Base-by-base conservation (phyloP, 2,329 filamentous ascomycete species). In the Paecilomyces fulvus region DNA sequence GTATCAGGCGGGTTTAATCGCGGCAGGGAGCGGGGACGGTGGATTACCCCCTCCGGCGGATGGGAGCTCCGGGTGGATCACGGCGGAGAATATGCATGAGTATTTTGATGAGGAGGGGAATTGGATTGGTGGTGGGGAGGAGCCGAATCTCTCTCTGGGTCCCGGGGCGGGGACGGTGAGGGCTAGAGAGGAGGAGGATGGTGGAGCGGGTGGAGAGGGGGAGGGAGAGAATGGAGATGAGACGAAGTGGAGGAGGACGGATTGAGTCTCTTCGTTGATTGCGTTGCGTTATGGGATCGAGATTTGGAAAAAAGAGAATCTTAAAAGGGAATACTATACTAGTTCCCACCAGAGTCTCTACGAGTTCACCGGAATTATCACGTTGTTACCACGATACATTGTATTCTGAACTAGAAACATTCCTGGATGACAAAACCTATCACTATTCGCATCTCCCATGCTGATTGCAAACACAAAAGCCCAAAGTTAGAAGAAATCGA, bases 41-140 rank as follows among this genome's bases (percentile, higher is more conserved):
- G 75, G 70, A 3, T 56, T 79, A 49, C 77, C 77, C 30, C 76
- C 77, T 31, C 73, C 77, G 3, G 70, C 79, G 64, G 75, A 73
- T 33, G 76, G 77, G 14, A 78, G 77, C 56, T 77, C 75, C 1
- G 77, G 77, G 8, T 79, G 77, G 77, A 79, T 97, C 67, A 97
- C 92, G 14, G 88, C 89, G 8, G 92, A 96, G 56, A 97, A 96
- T 65, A 86, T 95, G 69, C 79, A 87, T 61, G 83, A 95, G 63
- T 95, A 85, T 67, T 89, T 94, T 71, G 89, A 94, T 64, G 85
- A 82, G 59, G 81, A 91, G 8, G 90, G 90, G 2, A 91, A 92
- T 67, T 92, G 87, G 82, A 87, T 88, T 60, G 82, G 77, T 64
- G 46, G 78, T 68, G 58, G 75, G 62, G 68, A 82, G 55, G 66